Conservation (phyloP, 129 eudicot genomes). For the Flaveria linearis region DNA sequence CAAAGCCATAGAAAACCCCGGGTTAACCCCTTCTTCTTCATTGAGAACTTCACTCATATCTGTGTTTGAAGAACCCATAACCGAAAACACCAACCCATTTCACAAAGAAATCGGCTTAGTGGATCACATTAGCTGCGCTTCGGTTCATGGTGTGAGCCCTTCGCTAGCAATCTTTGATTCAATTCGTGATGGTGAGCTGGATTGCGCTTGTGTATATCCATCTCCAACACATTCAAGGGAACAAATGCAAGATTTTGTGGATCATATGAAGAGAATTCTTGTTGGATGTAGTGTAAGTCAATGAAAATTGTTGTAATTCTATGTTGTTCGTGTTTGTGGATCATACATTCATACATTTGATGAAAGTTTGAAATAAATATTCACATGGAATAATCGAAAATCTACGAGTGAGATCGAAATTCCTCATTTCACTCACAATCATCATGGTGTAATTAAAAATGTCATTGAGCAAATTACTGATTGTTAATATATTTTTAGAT, state of each 20-base stretch:
- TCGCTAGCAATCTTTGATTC: slow-evolving; percentile 79
- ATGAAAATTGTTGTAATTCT: slow-evolving; percentile 27
- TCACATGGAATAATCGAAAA: neutral
- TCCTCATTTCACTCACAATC: no score
- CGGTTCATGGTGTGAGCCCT: slow-evolving; percentile 92
- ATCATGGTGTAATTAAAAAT: no score
- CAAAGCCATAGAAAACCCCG: slow-evolving; percentile 92
- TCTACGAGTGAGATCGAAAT: neutral
- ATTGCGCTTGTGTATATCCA: slow-evolving; percentile 86
- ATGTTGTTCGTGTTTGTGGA: slow-evolving; percentile 7
- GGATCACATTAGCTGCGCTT: slow-evolving; percentile 81
- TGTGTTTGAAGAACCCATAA: slow-evolving; percentile 72
- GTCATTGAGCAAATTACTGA: no score
- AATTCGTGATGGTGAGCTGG: slow-evolving; percentile 60
- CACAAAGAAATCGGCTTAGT: slow-evolving; percentile 51
- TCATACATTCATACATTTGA: slow-evolving; percentile 5
- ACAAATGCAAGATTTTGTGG: slow-evolving; percentile 72
- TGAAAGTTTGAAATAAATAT: neutral
- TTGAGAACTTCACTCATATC: slow-evolving; percentile 81
- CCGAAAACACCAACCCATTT: slow-evolving; percentile 40
- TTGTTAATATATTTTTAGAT: no score
- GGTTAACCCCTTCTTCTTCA: slow-evolving; percentile 77
- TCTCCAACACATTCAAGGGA: slow-evolving; percentile 84
- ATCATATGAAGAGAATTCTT: slow-evolving; percentile 67
- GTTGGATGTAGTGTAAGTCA: slow-evolving; percentile 22